phyloP scores from a whole-genome alignment of 75 land plant genomes.

The Selaginella tamariscina region DNA sequence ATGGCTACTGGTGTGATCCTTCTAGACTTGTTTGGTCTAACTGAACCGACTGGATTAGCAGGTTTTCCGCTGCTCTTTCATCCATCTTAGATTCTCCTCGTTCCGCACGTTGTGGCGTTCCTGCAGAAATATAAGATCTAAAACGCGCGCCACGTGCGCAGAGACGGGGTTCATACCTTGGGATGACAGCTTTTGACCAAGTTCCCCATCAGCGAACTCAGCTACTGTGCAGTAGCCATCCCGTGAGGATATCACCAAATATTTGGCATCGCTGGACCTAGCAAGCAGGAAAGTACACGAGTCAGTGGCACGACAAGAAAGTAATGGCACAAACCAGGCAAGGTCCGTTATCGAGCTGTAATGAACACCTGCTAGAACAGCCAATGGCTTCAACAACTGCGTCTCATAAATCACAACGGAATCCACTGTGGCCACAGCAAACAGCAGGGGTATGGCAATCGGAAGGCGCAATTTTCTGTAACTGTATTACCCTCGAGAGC shows the following conservation, averaged over 20 bases:
- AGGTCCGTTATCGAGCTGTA: constrained; percentile 94
- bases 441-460: constrained; percentile 76
- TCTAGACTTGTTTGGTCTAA: too few relatives aligned
- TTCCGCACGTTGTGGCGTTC: too few relatives aligned
- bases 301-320: background rate
- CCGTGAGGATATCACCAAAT: constrained; percentile 78
- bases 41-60: too few relatives aligned
- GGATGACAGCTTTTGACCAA: constrained; percentile 40
- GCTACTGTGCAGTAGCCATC: constrained; percentile 85
- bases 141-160: too few relatives aligned
- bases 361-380: constrained; percentile 80
- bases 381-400: constrained; percentile 54
- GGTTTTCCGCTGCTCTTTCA: too few relatives aligned
- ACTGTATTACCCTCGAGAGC: constrained; percentile 20
- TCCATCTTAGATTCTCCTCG: too few relatives aligned
- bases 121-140: too few relatives aligned
- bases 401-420: constrained; percentile 88
- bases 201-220: constrained; percentile 70
- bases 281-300: background rate
- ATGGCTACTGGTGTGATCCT: too few relatives aligned
- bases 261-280: constrained; percentile 76
- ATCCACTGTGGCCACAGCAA: constrained; percentile 87
- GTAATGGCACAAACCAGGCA: constrained; percentile 47
- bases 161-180: too few relatives aligned
- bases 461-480: constrained; percentile 43